A percentile compares a stretch with the other conserved stretches of the same genome.
phyloP scores from a whole-genome alignment of 2,329 filamentous ascomycete species.

The Paradendryphiella salina region DNA sequence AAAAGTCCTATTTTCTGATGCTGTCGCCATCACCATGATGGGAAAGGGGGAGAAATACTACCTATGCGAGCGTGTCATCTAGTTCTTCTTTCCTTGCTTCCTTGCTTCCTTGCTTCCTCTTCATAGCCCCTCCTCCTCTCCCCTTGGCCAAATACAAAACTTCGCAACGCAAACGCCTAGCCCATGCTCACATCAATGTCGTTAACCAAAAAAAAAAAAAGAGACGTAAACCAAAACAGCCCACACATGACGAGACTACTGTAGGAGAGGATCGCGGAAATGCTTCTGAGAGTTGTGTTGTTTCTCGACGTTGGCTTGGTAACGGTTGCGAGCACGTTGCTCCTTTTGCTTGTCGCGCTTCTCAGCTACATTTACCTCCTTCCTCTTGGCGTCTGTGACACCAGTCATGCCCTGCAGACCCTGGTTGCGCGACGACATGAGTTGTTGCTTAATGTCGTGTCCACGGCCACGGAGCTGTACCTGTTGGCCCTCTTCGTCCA shows the following conservation, averaged over 20 bases:
- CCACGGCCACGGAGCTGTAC: conserved; percentile 29
- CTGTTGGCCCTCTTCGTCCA: conserved; percentile 31
- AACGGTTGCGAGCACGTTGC: conserved; percentile 60
- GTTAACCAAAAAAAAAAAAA: neutral
- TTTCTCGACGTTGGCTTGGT: conserved; percentile 72
- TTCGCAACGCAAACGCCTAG: neutral
- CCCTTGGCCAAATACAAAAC: neutral
- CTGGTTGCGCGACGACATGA: conserved; percentile 67
- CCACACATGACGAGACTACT: conserved; percentile 40
- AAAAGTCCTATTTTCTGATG: neutral
- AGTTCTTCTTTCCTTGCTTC: neutral
- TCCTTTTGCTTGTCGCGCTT: conserved; percentile 69
- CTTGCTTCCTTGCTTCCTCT: neutral
- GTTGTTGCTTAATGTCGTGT: conserved; percentile 37
- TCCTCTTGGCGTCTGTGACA: conserved; percentile 74
- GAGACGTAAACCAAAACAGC: neutral
- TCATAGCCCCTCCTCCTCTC: neutral
- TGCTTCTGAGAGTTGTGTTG: conserved; percentile 77
- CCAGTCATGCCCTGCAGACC: conserved; percentile 77
- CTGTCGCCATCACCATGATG: no score
- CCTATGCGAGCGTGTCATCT: neutral
- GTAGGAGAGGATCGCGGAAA: conserved; percentile 63
- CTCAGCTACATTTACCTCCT: conserved; percentile 66
- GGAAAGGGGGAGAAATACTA: no score
- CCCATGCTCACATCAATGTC: conserved; percentile 2